Base-by-base conservation (phyloP, 371 early-diverging fungal genomes). In the Mortierella sp. region DNA sequence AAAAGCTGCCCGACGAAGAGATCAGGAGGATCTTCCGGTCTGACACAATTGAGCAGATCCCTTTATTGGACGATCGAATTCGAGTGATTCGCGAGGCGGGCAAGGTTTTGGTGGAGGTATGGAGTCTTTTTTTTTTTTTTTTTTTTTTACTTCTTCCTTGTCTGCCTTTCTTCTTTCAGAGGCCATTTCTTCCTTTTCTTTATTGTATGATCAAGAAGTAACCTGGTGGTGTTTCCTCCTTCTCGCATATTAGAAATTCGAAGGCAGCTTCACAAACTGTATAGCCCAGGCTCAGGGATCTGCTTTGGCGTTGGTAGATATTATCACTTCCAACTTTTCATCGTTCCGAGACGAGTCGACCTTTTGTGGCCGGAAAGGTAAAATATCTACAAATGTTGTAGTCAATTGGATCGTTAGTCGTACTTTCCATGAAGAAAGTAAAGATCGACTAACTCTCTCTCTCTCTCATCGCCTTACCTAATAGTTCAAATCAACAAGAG, bases 401-500 rank as follows among this genome's bases (percentile, higher is more conserved):
- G 26, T 9, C 9, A 37, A 37, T 37, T 37, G 37, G 9, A 23
- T 60, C 23, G 28, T 30, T 1, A 26, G 1, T 12, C 30, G 28
- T 26, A 9, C 18, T 16, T 2, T 29, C 30, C 1, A 21, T 44
- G 26, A 57, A 57, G 11, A 18, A 4, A 57, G 11, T 23, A 57
- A 26, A 6, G 18, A 1, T 3, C 30, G 37, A 51, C 3, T 23
- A 30, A 44, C 46, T 46, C 46, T 46, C 46, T 46, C 25, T 47
- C 6, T 46, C 9, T 46, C 46, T 12, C 46, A 9, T 46, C 48
- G 7, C 45, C 48, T 52, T 26, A 48, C 5, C 29, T 37, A 52
- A 11, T 68, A 81, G 95, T 95, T 14, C 84, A 81, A 56, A 79
- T 96, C 55, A 90, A 91, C 68, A 96, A 96, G 83, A 83, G 96